Evolutionary conservation across 164 flowering plant species (phyloP).

Genomic region (Nelumbo lutea): DNA sequence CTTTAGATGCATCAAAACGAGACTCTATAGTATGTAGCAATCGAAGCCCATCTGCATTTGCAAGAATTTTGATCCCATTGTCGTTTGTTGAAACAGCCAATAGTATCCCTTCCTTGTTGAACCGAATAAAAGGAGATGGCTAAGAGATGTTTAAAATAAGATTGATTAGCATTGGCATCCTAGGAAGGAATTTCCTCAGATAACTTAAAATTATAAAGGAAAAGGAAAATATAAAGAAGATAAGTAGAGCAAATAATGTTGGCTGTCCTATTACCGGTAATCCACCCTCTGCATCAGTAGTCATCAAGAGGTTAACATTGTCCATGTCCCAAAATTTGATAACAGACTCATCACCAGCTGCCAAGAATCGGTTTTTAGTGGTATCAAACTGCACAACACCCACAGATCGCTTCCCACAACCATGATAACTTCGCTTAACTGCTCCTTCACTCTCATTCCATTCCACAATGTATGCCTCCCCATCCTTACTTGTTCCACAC

Average conservation of each 20-base stretch:
- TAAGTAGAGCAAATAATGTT: too few species aligned
- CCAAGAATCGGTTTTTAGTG: conserved; percentile 56
- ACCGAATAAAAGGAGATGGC: conserved; percentile 66
- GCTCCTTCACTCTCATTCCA: conserved; percentile 78
- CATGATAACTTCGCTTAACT: conserved; percentile 51
- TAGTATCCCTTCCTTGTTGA: conserved; percentile 68
- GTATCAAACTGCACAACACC: conserved; percentile 71
- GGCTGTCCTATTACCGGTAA: conserved; percentile 29
- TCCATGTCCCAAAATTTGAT: conserved; percentile 71
- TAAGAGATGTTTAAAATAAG: conserved; percentile 22
- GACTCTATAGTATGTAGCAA: conserved; percentile 47
- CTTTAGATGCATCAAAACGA: conserved; percentile 63
- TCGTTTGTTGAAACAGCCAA: conserved; percentile 73
- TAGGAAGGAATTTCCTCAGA: neutral
- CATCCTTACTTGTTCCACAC: conserved; percentile 67
- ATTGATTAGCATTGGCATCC: conserved; percentile 2
- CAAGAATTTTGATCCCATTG: conserved; percentile 61
- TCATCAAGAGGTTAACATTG: conserved; percentile 31
- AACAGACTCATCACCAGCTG: conserved; percentile 55
- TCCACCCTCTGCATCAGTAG: conserved; percentile 51
- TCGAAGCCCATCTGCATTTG: conserved; percentile 63
- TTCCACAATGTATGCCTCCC: conserved; percentile 55
- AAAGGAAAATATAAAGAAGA: neutral
- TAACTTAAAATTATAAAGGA: neutral
- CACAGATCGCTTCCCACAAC: conserved; percentile 46